Evolutionary conservation across 2,329 filamentous ascomycete genomes (phyloP).

Genomic region (Aspergillaceae sp.): DNA sequence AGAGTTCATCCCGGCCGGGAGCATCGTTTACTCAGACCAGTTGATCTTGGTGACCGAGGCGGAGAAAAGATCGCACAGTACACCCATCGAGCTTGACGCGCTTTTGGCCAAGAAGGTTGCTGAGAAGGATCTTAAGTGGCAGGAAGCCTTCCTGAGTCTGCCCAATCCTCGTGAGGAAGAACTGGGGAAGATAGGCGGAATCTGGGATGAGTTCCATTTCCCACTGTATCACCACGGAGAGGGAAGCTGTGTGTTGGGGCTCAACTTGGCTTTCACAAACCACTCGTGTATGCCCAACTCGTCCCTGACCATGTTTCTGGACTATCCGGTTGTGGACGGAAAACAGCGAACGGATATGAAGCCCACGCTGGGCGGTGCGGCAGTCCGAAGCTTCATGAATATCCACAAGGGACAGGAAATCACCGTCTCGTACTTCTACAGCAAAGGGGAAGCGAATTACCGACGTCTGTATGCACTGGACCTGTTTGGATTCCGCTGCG

Average conservation of each 20-base stretch:
- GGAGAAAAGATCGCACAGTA: background rate
- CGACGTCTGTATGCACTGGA: constrained; percentile 8
- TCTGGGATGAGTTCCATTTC: constrained; percentile 7
- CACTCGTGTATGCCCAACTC: constrained; percentile 20
- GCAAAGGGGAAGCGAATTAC: background rate
- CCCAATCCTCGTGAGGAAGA: too few species aligned
- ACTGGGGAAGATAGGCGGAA: background rate
- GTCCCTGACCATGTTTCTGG: constrained; percentile 7
- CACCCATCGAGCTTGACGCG: background rate
- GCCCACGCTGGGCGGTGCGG: constrained; percentile 1
- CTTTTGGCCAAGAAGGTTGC: constrained; percentile 5
- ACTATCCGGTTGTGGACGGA: background rate
- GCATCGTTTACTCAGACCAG: constrained; percentile 6
- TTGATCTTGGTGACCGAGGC: background rate
- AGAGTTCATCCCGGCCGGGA: constrained; percentile 4
- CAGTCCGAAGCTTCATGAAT: constrained; percentile 9
- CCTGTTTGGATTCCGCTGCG: constrained; percentile 16
- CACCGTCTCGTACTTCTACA: constrained; percentile 13
- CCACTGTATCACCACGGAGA: background rate
- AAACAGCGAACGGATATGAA: background rate
- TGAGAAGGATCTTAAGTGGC: background rate
- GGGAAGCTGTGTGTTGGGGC: constrained; percentile 4
- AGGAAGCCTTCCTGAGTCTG: too few species aligned
- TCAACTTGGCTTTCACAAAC: constrained; percentile 13
- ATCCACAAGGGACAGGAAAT: constrained; percentile 20